Evolutionary conservation across 768 basidiomycete genomes (phyloP).

Genomic region (Boletus subcaerulescens): DNA sequence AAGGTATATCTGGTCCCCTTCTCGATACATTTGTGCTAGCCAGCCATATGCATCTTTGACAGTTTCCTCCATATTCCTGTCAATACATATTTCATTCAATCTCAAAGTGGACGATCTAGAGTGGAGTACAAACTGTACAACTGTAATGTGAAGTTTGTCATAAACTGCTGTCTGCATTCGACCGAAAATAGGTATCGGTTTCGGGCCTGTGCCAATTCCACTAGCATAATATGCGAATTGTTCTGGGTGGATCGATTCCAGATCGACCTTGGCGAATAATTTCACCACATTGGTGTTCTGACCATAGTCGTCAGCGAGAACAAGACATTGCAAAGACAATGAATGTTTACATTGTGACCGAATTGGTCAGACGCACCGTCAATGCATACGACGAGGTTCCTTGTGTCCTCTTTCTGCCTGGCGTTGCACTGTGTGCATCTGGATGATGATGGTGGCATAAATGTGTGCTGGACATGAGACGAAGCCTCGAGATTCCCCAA

Average conservation of each 20-base stretch:
- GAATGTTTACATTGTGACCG: constrained; percentile 38
- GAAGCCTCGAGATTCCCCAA: too few relatives aligned
- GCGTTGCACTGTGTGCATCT: not conserved
- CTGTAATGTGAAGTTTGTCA: too few relatives aligned
- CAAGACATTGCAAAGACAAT: not conserved
- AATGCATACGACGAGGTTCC: constrained; percentile 34
- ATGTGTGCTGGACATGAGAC: too few relatives aligned
- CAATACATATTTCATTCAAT: too few relatives aligned
- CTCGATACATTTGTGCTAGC: too few relatives aligned
- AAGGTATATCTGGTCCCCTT: too few relatives aligned
- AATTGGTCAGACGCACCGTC: constrained; percentile 17
- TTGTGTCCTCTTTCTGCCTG: not conserved
- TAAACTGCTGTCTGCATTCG: too few relatives aligned
- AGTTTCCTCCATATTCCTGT: too few relatives aligned
- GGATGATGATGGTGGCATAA: too few relatives aligned
- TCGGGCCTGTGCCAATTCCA: constrained; percentile 32
- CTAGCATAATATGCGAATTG: constrained; percentile 36
- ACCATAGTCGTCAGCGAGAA: not conserved
- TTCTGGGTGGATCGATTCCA: not conserved
- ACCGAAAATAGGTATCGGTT: not conserved
- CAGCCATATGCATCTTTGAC: too few relatives aligned
- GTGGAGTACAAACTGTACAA: too few relatives aligned
- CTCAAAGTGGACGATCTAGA: too few relatives aligned
- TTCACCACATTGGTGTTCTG: constrained; percentile 38
- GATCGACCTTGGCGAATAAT: constrained; percentile 25